phyloP scores from a whole-genome alignment of 2,329 filamentous ascomycete species.

The Venturia oleaginea region DNA sequence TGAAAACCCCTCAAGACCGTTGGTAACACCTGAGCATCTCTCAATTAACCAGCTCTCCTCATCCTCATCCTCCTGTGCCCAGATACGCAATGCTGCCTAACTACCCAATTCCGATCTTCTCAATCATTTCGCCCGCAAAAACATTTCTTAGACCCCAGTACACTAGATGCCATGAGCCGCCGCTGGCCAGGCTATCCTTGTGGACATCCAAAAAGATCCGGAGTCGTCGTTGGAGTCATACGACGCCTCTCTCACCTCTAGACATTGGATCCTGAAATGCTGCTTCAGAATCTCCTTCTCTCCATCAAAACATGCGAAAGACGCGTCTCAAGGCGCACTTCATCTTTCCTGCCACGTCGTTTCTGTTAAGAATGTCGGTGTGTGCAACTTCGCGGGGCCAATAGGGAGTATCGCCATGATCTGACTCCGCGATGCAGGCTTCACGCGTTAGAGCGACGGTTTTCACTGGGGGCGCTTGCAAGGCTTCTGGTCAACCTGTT shows the following conservation, averaged over 20 bases:
- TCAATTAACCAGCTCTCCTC: too few species aligned
- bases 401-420: neutral
- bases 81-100: neutral
- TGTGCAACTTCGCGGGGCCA: neutral
- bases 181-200: neutral
- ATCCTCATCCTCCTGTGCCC: too few species aligned
- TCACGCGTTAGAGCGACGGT: neutral
- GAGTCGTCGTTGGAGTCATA: neutral
- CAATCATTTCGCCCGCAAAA: neutral
- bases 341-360: neutral
- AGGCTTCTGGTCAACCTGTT: neutral
- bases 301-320: neutral
- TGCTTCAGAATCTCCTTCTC: neutral
- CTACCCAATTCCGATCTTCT: neutral
- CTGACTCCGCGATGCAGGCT: neutral
- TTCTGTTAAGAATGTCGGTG: neutral
- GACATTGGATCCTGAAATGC: neutral
- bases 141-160: neutral
- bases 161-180: neutral
- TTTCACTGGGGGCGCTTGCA: neutral
- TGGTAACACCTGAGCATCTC: too few species aligned
- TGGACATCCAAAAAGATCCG: neutral
- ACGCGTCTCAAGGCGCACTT: neutral
- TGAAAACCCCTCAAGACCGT: too few species aligned
- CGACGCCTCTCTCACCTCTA: neutral